These are phyloP conservation scores for Mortierella sp. DNA, from an alignment of 371 early-diverging fungal genomes.

Conservation along the genomic window DNA sequence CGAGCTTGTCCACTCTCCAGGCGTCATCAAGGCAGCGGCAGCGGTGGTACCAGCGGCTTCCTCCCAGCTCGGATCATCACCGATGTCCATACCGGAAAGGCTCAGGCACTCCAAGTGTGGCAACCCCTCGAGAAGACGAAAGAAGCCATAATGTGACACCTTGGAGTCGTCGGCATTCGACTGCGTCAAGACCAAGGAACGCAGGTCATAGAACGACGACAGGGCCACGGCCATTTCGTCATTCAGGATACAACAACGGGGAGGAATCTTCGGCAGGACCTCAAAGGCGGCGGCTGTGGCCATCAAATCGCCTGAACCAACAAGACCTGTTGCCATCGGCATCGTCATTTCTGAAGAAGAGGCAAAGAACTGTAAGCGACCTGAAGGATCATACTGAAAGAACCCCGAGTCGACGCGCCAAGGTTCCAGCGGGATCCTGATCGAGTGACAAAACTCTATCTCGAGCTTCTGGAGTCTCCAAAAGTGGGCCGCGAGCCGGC, in stretches of 20 bases:
- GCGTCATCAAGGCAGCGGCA: no score
- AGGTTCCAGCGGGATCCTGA: neutral
- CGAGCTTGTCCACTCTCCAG: neutral
- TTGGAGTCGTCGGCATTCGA: neutral
- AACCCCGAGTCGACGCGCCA: neutral
- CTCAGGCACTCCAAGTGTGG: neutral
- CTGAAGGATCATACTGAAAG: neutral
- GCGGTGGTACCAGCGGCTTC: no score
- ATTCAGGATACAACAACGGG: neutral
- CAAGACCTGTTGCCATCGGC: no score
- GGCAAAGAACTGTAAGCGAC: neutral
- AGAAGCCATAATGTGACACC: neutral
- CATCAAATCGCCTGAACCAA: no score
- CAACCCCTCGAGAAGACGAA: neutral
- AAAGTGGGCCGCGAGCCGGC: neutral
- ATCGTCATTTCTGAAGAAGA: no score
- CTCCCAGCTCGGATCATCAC: neutral
- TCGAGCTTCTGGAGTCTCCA: neutral
- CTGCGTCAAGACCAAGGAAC: neutral
- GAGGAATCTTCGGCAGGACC: neutral
- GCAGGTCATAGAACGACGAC: neutral
- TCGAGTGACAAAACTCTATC: neutral
- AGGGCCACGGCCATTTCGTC: neutral
- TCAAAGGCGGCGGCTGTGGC: neutral
- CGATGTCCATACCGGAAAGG: neutral